These are phyloP conservation scores for Clavulina sp. DNA, from an alignment of 768 basidiomycete genomes.

Conservation along the genomic window DNA sequence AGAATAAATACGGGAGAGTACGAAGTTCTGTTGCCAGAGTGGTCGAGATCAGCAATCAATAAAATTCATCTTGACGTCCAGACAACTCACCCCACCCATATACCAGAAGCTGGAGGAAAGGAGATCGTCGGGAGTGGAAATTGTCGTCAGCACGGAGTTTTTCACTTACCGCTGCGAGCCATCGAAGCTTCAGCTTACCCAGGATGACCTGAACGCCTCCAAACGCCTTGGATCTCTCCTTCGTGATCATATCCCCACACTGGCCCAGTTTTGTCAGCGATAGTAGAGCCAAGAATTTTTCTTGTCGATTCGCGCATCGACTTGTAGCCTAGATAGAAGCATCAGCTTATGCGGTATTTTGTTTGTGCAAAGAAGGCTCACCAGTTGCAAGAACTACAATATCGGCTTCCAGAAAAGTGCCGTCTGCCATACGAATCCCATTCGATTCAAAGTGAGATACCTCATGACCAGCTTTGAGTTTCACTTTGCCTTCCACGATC, in stretches of 20 bases:
- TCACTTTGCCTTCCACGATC: not conserved
- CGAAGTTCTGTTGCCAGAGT: not conserved
- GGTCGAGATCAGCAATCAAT: not conserved
- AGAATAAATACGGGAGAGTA: conserved; percentile 1
- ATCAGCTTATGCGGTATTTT: not conserved
- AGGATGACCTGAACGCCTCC: conserved; percentile 1
- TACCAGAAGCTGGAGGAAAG: conserved; percentile 2
- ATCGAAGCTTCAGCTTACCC: not conserved
- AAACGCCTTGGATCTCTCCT: conserved; percentile 5
- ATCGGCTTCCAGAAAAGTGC: not conserved
- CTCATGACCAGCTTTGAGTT: conserved; percentile 1
- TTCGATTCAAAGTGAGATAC: not conserved
- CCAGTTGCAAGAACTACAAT: conserved; percentile 3
- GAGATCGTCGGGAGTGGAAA: too few relatives aligned
- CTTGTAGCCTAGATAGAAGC: not conserved
- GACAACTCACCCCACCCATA: conserved; percentile 3
- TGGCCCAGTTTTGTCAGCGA: not conserved
- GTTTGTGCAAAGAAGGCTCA: not conserved
- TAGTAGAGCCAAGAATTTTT: conserved; percentile 1
- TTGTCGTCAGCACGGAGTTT: too few relatives aligned
- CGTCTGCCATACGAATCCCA: not conserved
- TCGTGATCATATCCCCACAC: conserved; percentile 4
- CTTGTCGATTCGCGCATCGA: not conserved
- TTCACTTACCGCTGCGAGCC: not conserved
- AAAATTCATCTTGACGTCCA: not conserved